phyloP scores from a whole-genome alignment of 371 early-diverging fungal genomes.

The Coemansia sp. region DNA sequence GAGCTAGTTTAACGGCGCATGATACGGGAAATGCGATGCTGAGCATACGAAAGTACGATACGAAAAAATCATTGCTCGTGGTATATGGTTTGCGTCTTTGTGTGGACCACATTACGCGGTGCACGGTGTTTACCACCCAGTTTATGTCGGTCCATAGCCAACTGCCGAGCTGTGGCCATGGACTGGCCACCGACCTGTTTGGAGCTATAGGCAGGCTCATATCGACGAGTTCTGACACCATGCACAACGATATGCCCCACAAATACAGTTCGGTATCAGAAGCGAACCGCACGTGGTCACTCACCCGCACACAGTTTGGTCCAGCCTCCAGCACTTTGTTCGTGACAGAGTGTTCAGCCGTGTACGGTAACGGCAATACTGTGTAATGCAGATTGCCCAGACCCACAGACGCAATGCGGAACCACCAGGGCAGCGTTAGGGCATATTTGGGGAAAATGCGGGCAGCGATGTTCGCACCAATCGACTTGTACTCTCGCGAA shows the following conservation, averaged over 20 bases:
- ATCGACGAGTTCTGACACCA: slow-evolving; percentile 36
- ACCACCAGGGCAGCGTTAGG: slow-evolving; percentile 16
- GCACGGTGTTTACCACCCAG: slow-evolving; percentile 8
- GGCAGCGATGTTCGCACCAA: slow-evolving; percentile 15
- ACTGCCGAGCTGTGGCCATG: slow-evolving; percentile 41
- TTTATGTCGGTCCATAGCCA: slow-evolving; percentile 39
- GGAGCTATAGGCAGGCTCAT: slow-evolving; percentile 37
- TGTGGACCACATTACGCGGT: slow-evolving; percentile 17
- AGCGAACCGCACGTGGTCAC: slow-evolving; percentile 22
- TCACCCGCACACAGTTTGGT: not conserved
- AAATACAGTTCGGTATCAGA: slow-evolving; percentile 40
- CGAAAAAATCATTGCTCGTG: slow-evolving; percentile 23
- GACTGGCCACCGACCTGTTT: slow-evolving; percentile 19
- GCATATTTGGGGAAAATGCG: slow-evolving; percentile 7
- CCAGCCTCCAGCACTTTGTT: not conserved
- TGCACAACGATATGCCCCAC: slow-evolving; percentile 50
- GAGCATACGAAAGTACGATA: slow-evolving; percentile 13
- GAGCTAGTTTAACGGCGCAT: slow-evolving; percentile 9
- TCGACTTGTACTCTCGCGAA: slow-evolving; percentile 1
- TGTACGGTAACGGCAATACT: slow-evolving; percentile 20
- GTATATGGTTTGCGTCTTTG: slow-evolving; percentile 31
- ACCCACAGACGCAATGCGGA: slow-evolving; percentile 1
- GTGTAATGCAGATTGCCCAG: slow-evolving; percentile 32
- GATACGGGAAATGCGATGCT: slow-evolving; percentile 18
- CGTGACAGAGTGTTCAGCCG: not conserved